phyloP scores from a whole-genome alignment of 768 basidiomycete genomes.

The Amanita brunnescens region DNA sequence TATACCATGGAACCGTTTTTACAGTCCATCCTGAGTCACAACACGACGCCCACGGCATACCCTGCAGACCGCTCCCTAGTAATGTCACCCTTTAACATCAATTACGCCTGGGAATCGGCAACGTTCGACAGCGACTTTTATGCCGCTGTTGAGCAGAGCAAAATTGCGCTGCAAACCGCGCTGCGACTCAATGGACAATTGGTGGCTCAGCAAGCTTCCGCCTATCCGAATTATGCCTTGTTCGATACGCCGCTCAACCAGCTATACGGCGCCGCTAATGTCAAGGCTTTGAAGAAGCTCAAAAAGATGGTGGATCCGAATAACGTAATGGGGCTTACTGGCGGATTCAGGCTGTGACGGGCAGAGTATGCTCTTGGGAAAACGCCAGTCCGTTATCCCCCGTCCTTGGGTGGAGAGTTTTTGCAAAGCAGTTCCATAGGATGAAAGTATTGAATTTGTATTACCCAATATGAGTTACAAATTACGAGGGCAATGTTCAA shows the following conservation, averaged over 20 bases:
- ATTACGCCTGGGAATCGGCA: conserved; percentile 35
- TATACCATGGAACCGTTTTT: conserved; percentile 49
- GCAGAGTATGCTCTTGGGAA: no score
- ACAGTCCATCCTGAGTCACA: conserved; percentile 26
- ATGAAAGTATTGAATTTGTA: no score
- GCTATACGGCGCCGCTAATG: conserved; percentile 45
- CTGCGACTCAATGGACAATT: conserved; percentile 31
- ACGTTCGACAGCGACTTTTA: conserved; percentile 31
- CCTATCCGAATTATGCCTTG: conserved; percentile 58
- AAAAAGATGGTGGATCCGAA: conserved; percentile 43
- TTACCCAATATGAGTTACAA: no score
- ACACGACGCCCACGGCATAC: conserved; percentile 30
- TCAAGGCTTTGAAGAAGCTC: conserved; percentile 30
- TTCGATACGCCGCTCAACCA: conserved; percentile 37
- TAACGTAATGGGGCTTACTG: conserved; percentile 58
- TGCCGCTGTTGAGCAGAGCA: conserved; percentile 29
- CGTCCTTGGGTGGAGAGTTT: no score
- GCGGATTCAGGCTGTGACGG: conserved; percentile 44
- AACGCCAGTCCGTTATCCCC: no score
- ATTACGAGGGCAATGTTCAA: no score
- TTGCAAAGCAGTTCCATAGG: no score
- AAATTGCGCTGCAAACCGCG: conserved; percentile 29
- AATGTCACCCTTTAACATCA: conserved; percentile 39
- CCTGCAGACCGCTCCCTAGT: conserved; percentile 30
- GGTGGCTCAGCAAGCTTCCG: conserved; percentile 24